These are phyloP conservation scores for Eruca vesicaria DNA, from an alignment of 441 rosid genomes.

Conservation along the genomic window DNA sequence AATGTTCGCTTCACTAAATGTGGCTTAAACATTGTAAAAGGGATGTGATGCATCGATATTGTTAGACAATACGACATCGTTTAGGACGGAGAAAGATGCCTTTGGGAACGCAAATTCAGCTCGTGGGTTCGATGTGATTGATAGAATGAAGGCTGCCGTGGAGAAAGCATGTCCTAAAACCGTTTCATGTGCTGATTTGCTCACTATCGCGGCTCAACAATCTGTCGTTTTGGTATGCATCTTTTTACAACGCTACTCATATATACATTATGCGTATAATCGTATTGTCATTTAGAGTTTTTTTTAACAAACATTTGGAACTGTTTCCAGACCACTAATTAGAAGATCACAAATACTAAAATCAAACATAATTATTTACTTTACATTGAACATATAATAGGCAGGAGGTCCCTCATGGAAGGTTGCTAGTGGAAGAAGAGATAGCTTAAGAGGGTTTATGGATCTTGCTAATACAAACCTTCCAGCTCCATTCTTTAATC, in stretches of 20 bases:
- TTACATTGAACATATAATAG: slow-evolving; percentile 9
- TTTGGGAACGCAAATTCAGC: slow-evolving; percentile 27
- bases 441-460: slow-evolving; percentile 40
- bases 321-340: background rate
- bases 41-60: slow-evolving; percentile 78
- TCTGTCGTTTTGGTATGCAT: slow-evolving; percentile 42
- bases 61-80: slow-evolving; percentile 50
- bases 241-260: background rate
- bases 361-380: background rate
- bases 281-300: background rate
- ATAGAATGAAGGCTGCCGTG: slow-evolving; percentile 44
- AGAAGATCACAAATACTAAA: background rate
- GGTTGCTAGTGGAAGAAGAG: slow-evolving; percentile 56
- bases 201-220: slow-evolving; percentile 44
- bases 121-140: slow-evolving; percentile 39
- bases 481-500: slow-evolving; percentile 35
- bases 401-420: slow-evolving; percentile 57
- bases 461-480: slow-evolving; percentile 38
- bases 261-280: background rate
- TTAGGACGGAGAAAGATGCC: slow-evolving; percentile 53
- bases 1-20: background rate
- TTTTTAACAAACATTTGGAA: background rate
- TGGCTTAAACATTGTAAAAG: slow-evolving; percentile 18
- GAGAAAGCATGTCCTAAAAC: slow-evolving; percentile 42
- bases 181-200: slow-evolving; percentile 57